Evolutionary conservation across 192 early-diverging fungal species (phyloP).

Genomic region (Coemansia sp.): DNA sequence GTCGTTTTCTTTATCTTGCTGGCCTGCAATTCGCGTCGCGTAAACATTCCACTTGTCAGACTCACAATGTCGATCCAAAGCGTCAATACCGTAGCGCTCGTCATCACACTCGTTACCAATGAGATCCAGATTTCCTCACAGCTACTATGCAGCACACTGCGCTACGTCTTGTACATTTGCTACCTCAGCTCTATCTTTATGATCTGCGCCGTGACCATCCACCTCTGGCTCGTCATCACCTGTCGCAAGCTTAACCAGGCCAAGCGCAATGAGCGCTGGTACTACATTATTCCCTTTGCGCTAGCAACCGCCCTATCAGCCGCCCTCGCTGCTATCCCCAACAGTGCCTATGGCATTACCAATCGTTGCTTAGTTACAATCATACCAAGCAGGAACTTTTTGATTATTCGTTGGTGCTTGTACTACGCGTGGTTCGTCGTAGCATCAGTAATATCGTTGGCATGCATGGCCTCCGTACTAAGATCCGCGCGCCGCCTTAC

Average conservation of each 20-base stretch:
- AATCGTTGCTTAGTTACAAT: conserved; percentile 19
- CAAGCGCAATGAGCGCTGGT: conserved; percentile 46
- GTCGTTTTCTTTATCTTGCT: conserved; percentile 34
- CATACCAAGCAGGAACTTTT: conserved; percentile 19
- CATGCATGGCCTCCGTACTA: conserved; percentile 45
- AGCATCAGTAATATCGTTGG: conserved; percentile 35
- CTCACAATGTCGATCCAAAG: conserved; percentile 45
- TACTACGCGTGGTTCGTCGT: conserved; percentile 52
- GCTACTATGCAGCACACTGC: conserved; percentile 31
- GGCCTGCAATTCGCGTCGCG: conserved; percentile 28
- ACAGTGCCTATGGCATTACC: conserved; percentile 24
- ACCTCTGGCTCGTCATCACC: conserved; percentile 50
- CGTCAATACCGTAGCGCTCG: conserved; percentile 36
- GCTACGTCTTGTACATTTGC: conserved; percentile 44
- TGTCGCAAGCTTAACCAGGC: conserved; percentile 28
- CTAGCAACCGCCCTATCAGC: conserved; percentile 33
- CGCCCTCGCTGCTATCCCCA: conserved; percentile 31
- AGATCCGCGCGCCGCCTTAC: conserved; percentile 28
- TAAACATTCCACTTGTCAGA: conserved; percentile 45
- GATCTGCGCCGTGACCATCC: conserved; percentile 38
- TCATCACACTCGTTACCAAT: conserved; percentile 26
- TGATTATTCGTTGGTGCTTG: conserved; percentile 44
- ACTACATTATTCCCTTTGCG: conserved; percentile 41
- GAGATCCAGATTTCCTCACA: conserved; percentile 19
- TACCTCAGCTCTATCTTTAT: conserved; percentile 51